A percentile compares a stretch with the other conserved stretches of the same genome.
These are phyloP conservation scores for Aspergillus oerlinghausenensis DNA, from an alignment of 2,329 filamentous ascomycete genomes.

Conservation along the genomic window DNA sequence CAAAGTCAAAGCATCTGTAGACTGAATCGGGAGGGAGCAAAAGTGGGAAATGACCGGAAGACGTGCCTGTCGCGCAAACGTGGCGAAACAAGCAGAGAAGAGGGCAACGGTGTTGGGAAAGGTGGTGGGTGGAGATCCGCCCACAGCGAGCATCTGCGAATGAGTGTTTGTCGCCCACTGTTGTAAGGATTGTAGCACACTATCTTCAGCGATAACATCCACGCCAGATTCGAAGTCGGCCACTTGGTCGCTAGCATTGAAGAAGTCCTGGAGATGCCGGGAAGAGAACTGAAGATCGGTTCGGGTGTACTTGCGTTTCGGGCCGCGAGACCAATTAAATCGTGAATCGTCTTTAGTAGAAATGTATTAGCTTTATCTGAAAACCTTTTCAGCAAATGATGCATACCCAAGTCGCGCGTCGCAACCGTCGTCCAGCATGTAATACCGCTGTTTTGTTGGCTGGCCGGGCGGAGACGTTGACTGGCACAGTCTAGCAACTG, in stretches of 20 bases:
- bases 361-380: conserved; percentile 9
- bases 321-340: conserved; percentile 27
- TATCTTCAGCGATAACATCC: conserved; percentile 24
- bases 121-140: conserved; percentile 22
- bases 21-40: conserved; percentile 24
- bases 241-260: conserved; percentile 33
- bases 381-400: neutral
- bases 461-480: conserved; percentile 20
- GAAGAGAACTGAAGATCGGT: conserved; percentile 32
- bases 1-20: conserved; percentile 17
- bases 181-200: conserved; percentile 25
- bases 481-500: conserved; percentile 23
- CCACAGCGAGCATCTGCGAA: conserved; percentile 31
- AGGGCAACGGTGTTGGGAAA: conserved; percentile 26
- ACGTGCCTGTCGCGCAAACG: conserved; percentile 24
- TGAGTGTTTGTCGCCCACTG: conserved; percentile 31
- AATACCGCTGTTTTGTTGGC: conserved; percentile 25
- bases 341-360: conserved; percentile 20
- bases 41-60: conserved; percentile 36
- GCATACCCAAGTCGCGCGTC: conserved; percentile 29
- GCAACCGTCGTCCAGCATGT: conserved; percentile 29
- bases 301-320: conserved; percentile 31
- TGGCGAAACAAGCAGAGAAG: conserved; percentile 32
- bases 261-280: conserved; percentile 32
- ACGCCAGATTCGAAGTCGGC: conserved; percentile 24